Conservation (phyloP, 306 rosid species). For the Corylus heterophylla region DNA sequence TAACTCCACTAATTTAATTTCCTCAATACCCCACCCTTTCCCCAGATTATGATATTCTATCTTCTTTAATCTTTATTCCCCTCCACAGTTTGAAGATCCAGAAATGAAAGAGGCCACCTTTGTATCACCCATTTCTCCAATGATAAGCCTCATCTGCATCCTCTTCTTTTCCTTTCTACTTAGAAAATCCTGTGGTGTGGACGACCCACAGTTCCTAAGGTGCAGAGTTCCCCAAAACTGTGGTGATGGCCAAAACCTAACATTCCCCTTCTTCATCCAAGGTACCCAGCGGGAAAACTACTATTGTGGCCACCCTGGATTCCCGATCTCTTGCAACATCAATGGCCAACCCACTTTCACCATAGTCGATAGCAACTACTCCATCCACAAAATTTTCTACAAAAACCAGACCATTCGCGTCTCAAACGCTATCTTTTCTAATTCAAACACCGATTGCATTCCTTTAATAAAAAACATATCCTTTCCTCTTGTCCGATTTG, state of each 20-base stretch:
- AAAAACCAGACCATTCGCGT: neutral
- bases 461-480: neutral
- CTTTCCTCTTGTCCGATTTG: neutral
- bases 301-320: slow-evolving; percentile 38
- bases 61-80: neutral
- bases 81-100: neutral
- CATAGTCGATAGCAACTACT: neutral
- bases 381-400: slow-evolving; percentile 31
- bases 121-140: neutral
- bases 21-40: no score
- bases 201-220: slow-evolving; percentile 4
- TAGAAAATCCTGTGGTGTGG: neutral
- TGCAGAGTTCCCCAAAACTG: slow-evolving; percentile 32
- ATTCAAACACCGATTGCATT: neutral
- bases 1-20: no score
- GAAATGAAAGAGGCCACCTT: slow-evolving; percentile 20
- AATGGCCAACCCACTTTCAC: slow-evolving; percentile 18
- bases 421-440: slow-evolving; percentile 23
- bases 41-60: neutral
- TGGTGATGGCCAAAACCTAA: slow-evolving; percentile 23
- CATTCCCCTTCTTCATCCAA: slow-evolving; percentile 28
- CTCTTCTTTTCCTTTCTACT: neutral
- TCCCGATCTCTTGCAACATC: slow-evolving; percentile 16
- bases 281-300: neutral
- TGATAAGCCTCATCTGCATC: neutral